A percentile compares a stretch with the other conserved stretches of the same genome.
phyloP scores from a whole-genome alignment of 164 flowering plant genomes.

The Sextonia rubra region DNA sequence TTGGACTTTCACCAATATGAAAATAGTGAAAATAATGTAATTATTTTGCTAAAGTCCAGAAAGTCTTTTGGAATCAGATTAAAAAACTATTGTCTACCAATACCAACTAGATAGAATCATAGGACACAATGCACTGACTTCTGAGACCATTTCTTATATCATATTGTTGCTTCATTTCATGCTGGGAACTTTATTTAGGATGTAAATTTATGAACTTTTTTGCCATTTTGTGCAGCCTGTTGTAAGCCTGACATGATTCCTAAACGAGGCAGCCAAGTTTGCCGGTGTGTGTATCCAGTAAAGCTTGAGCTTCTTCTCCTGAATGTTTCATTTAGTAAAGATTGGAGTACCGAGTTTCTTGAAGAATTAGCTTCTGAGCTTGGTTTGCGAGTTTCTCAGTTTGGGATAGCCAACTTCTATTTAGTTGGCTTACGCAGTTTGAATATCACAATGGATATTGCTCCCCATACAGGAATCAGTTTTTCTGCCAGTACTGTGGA shows the following conservation, averaged over 20 bases:
- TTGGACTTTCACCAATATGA: neutral
- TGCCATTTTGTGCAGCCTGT: constrained; percentile 47
- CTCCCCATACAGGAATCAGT: constrained; percentile 75
- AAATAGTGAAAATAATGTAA: neutral
- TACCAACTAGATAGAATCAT: neutral
- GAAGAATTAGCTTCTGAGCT: constrained; percentile 73
- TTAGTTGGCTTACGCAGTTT: constrained; percentile 52
- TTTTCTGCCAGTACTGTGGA: constrained; percentile 59
- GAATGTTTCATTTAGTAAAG: constrained; percentile 69
- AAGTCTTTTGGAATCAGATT: neutral
- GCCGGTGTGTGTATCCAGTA: constrained; percentile 93
- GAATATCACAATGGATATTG: constrained; percentile 88
- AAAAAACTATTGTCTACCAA: neutral
- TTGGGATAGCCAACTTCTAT: constrained; percentile 77
- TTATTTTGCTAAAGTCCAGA: neutral
- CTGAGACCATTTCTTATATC: neutral
- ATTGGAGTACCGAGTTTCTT: constrained; percentile 62
- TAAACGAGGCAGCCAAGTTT: constrained; percentile 57
- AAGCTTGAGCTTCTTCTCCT: constrained; percentile 77
- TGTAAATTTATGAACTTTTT: constrained; percentile 11
- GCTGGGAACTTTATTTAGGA: neutral
- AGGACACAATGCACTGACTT: neutral
- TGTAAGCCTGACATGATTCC: constrained; percentile 70
- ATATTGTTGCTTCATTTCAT: neutral
- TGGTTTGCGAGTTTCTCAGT: constrained; percentile 58